A percentile compares a stretch with the other conserved stretches of the same genome.
Conservation (phyloP, 768 basidiomycete species). For the Mycena vitilis region DNA sequence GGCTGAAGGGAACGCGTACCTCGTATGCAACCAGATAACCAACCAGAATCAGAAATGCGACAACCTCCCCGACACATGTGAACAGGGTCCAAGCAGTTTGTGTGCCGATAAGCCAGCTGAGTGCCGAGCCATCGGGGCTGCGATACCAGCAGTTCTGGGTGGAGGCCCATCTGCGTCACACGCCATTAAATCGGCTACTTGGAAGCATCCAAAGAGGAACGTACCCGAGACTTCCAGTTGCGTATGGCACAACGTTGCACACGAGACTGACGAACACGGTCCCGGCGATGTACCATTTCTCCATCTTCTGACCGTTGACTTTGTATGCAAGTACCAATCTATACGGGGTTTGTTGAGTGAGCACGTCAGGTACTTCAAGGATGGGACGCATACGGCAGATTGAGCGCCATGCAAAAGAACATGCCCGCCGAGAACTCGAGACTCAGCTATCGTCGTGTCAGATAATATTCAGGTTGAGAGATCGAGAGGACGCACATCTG, state of each 20-base stretch:
- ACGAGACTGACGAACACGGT: background rate
- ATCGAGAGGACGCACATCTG: no score
- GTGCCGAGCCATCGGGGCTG: conserved; percentile 7
- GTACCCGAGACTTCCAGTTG: background rate
- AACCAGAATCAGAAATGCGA: background rate
- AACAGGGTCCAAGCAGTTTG: conserved; percentile 35
- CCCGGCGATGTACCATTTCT: conserved; percentile 35
- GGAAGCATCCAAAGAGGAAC: background rate
- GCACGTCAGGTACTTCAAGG: no score
- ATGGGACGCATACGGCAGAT: conserved; percentile 9
- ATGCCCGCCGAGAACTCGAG: conserved; percentile 16
- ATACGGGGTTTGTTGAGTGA: no score
- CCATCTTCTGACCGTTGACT: conserved; percentile 12
- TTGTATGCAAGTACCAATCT: conserved; percentile 12
- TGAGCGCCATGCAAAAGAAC: conserved; percentile 18
- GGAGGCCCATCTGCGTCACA: conserved; percentile 23
- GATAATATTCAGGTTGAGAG: no score
- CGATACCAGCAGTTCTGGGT: conserved; percentile 14
- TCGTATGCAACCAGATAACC: conserved; percentile 2
- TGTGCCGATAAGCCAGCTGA: conserved; percentile 42
- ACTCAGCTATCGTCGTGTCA: background rate
- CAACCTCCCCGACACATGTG: background rate
- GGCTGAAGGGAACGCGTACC: background rate
- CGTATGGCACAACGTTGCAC: background rate
- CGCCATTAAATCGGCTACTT: background rate